phyloP scores from a whole-genome alignment of 2,329 filamentous ascomycete species.

The Venturia oleaginea region DNA sequence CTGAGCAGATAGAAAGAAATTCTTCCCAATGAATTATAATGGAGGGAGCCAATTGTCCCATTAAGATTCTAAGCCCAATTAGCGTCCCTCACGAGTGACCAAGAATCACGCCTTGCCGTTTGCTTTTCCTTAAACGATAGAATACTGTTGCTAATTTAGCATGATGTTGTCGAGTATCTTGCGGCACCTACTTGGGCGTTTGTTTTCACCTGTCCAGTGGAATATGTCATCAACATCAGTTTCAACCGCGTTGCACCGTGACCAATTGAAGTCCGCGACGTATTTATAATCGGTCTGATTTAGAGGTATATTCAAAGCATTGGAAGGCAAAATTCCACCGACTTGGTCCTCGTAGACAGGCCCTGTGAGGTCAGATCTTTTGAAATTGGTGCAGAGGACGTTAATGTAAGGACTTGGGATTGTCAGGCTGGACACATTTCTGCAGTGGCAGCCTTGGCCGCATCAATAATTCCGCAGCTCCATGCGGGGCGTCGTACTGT shows the following conservation, averaged over 20 bases:
- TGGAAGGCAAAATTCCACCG: neutral
- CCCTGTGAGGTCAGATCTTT: neutral
- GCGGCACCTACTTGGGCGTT: neutral
- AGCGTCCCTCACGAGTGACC: neutral
- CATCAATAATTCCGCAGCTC: neutral
- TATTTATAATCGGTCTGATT: neutral
- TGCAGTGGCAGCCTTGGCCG: neutral
- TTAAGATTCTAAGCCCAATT: neutral
- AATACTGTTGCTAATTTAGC: neutral
- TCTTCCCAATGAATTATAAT: neutral
- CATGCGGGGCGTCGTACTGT: neutral
- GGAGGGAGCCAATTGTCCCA: neutral
- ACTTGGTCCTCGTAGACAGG: neutral
- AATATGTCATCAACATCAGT: neutral
- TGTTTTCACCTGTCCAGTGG: neutral
- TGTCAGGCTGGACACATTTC: neutral
- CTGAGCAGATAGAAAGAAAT: neutral
- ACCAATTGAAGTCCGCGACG: neutral
- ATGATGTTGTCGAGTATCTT: too few species aligned
- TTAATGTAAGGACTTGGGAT: neutral
- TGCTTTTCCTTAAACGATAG: neutral
- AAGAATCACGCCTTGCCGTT: neutral
- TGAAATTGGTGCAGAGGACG: neutral
- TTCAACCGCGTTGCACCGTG: neutral
- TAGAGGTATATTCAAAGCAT: neutral